Percentiles rank a stretch among this genome's conserved stretches.
Conservation (phyloP, 192 early-diverging fungal genomes). For the Coemansia sp. region DNA sequence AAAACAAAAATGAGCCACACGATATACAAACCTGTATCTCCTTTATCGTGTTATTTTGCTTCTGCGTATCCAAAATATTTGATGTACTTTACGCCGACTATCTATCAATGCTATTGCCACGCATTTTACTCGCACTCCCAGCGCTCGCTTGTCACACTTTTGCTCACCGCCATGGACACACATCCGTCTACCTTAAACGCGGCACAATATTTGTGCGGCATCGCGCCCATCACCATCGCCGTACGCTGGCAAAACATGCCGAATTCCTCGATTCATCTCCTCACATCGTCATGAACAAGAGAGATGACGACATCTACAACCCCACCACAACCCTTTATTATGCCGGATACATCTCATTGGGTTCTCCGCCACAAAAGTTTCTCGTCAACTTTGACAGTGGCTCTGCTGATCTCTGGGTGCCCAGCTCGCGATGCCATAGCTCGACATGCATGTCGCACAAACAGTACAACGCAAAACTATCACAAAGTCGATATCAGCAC, state of each 20-base stretch:
- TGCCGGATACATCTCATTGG: conserved; percentile 65
- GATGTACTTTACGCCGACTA: background rate
- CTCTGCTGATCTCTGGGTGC: conserved; percentile 72
- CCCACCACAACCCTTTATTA: conserved; percentile 56
- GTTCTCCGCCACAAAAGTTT: conserved; percentile 66
- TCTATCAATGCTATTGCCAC: background rate
- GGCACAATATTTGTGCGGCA: conserved; percentile 47
- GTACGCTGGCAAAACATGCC: conserved; percentile 27
- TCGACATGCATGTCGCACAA: conserved; percentile 22
- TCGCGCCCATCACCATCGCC: conserved; percentile 19
- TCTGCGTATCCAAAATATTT: background rate
- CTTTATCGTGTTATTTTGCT: background rate
- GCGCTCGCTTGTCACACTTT: conserved; percentile 1
- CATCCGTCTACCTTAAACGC: conserved; percentile 30
- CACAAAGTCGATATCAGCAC: background rate
- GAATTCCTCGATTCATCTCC: conserved; percentile 14
- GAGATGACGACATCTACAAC: conserved; percentile 11
- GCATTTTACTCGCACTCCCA: background rate
- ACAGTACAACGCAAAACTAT: conserved; percentile 20
- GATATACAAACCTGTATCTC: background rate
- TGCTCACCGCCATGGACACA: conserved; percentile 21
- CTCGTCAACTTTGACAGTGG: conserved; percentile 71
- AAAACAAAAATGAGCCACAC: background rate
- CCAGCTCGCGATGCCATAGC: conserved; percentile 42
- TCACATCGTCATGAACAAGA: background rate